Evolutionary conservation across 1,284 basidiomycete species (phyloP).

Genomic region (Puccinia hordei): DNA sequence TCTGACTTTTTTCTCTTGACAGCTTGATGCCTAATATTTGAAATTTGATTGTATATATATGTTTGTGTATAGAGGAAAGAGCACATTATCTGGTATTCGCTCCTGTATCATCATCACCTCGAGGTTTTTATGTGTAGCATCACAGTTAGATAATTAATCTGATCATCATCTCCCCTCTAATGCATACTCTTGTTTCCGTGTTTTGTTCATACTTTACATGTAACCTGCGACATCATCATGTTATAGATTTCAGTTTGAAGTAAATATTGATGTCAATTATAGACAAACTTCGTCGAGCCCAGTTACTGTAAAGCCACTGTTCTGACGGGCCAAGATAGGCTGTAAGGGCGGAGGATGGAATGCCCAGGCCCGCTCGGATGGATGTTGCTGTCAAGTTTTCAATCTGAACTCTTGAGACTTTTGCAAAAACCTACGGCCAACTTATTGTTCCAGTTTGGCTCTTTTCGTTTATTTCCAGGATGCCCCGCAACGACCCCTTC

Average conservation of each 20-base stretch:
- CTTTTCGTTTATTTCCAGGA: neutral
- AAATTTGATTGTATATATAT: neutral
- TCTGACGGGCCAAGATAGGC: too few relatives aligned
- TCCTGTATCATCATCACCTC: conserved; percentile 6
- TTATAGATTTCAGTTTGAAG: too few relatives aligned
- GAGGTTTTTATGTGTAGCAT: neutral
- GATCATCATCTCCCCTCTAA: neutral
- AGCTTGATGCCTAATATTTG: conserved; percentile 16
- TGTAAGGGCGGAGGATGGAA: too few relatives aligned
- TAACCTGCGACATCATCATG: too few relatives aligned
- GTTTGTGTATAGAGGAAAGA: neutral
- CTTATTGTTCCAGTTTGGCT: neutral
- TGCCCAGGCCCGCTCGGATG: too few relatives aligned
- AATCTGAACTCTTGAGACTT: too few relatives aligned
- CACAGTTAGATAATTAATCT: neutral
- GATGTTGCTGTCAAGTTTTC: too few relatives aligned
- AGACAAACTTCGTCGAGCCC: too few relatives aligned
- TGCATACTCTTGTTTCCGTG: neutral
- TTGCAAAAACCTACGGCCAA: too few relatives aligned
- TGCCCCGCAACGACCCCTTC: conserved; percentile 9
- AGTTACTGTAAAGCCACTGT: too few relatives aligned
- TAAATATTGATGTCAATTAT: too few relatives aligned
- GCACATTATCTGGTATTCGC: neutral
- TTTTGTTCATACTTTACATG: neutral
- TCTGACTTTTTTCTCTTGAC: neutral